Evolutionary conservation across 2,329 filamentous ascomycete genomes (phyloP).

Genomic region (Phoma sp.): DNA sequence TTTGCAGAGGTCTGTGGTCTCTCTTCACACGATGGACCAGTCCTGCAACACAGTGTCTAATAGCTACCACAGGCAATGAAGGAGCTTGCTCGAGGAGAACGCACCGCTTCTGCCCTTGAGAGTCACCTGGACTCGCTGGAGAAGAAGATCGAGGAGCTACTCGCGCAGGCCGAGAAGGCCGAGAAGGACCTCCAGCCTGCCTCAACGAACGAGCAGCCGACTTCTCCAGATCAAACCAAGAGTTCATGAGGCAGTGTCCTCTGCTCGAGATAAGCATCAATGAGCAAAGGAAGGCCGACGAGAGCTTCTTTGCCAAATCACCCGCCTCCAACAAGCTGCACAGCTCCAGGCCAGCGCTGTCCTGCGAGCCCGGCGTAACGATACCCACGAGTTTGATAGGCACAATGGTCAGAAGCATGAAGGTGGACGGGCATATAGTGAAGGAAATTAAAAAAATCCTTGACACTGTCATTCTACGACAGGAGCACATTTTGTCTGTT

Average conservation of each 20-base stretch:
- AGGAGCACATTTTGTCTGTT: constrained; percentile 1
- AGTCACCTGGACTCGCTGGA: constrained; percentile 62
- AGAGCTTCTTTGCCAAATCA: background rate
- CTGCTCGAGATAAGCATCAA: background rate
- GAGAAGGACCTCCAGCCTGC: constrained; percentile 33
- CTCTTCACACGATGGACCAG: too few species aligned
- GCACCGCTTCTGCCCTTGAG: constrained; percentile 63
- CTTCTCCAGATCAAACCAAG: constrained; percentile 10
- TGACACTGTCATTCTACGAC: background rate
- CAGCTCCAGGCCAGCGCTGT: background rate
- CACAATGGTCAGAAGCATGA: background rate
- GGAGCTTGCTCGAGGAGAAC: constrained; percentile 62
- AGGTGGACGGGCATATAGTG: background rate
- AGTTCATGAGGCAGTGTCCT: background rate
- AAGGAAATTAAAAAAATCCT: background rate
- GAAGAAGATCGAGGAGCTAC: constrained; percentile 61
- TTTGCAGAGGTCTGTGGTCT: constrained; percentile 50
- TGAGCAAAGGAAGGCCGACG: background rate
- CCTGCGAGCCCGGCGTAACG: background rate
- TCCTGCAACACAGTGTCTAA: too few species aligned
- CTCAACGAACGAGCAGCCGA: background rate
- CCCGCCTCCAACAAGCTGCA: background rate
- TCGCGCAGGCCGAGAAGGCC: constrained; percentile 57
- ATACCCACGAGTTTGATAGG: constrained; percentile 8
- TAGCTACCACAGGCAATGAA: constrained; percentile 55